These are phyloP conservation scores for Epichloe typhina DNA, from an alignment of 2,329 filamentous ascomycete genomes.

Conservation along the genomic window DNA sequence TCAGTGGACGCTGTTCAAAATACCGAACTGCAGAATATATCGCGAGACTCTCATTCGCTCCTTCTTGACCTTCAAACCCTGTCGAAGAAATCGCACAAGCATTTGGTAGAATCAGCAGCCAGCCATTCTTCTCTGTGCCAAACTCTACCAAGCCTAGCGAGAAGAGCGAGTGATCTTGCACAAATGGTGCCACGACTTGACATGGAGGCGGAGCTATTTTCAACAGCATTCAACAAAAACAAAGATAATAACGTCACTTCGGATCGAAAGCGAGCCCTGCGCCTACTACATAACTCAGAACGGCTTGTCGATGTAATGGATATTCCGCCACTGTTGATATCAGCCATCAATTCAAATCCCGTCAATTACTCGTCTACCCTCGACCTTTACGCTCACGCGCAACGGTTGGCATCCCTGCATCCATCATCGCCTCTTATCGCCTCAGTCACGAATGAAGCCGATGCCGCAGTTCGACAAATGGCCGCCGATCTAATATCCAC, in stretches of 20 bases:
- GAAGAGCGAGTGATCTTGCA: conserved; percentile 53
- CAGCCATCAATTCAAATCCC: conserved; percentile 52
- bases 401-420: conserved; percentile 70
- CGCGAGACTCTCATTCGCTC: conserved; percentile 67
- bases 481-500: conserved; percentile 69
- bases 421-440: conserved; percentile 63
- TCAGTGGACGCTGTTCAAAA: conserved; percentile 59
- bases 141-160: conserved; percentile 58
- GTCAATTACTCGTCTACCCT: conserved; percentile 80
- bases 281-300: conserved; percentile 77
- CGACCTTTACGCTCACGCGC: conserved; percentile 88
- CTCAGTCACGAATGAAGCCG: conserved; percentile 63
- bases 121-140: conserved; percentile 60
- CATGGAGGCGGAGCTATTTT: conserved; percentile 64
- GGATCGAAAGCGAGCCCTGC: conserved; percentile 63
- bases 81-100: conserved; percentile 77
- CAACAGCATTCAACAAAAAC: conserved; percentile 66
- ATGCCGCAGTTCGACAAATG: conserved; percentile 79
- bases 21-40: conserved; percentile 66
- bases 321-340: conserved; percentile 71
- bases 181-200: conserved; percentile 68
- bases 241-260: conserved; percentile 57
- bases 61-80: conserved; percentile 75
- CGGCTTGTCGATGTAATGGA: conserved; percentile 84
- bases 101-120: conserved; percentile 67